Percentiles rank a stretch among this genome's conserved stretches.
Conservation (phyloP, 2,329 filamentous ascomycete species). For the Dactylellina drechsleri region DNA sequence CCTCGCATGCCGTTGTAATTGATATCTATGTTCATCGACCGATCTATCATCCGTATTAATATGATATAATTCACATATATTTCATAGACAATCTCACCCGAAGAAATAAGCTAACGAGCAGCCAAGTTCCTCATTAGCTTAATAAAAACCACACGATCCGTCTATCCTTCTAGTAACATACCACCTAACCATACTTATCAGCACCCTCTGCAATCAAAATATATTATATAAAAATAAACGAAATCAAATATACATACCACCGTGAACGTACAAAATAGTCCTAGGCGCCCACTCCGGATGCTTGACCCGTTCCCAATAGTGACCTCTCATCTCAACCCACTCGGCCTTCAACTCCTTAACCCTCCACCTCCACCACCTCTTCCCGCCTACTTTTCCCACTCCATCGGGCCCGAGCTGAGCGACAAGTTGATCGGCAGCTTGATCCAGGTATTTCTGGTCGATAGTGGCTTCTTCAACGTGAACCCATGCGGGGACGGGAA, state of each 20-base stretch:
- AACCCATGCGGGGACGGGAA: constrained; percentile 89
- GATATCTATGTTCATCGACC: constrained; percentile 96
- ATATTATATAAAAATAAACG: neutral
- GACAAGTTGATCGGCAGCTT: constrained; percentile 74
- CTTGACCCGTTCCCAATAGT: constrained; percentile 78
- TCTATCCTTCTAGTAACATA: constrained; percentile 5
- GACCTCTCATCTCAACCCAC: constrained; percentile 94
- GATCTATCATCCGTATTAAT: constrained; percentile 66
- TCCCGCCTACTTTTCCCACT: constrained; percentile 78
- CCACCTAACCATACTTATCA: constrained; percentile 31
- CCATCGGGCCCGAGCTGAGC: constrained; percentile 82
- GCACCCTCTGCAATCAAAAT: neutral
- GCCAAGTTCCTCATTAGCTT: neutral
- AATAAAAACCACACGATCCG: neutral
- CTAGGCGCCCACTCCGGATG: constrained; percentile 71
- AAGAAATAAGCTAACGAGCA: constrained; percentile 46
- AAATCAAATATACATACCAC: constrained; percentile 61
- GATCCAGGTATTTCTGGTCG: constrained; percentile 70
- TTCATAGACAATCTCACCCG: constrained; percentile 19
- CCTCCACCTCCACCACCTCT: constrained; percentile 82
- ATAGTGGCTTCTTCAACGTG: constrained; percentile 77
- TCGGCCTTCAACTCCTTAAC: constrained; percentile 78
- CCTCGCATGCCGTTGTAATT: constrained; percentile 93
- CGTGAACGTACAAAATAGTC: constrained; percentile 93
- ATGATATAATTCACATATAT: neutral